Conservation (phyloP, 805 yeast species). For the Pichia insulana region DNA sequence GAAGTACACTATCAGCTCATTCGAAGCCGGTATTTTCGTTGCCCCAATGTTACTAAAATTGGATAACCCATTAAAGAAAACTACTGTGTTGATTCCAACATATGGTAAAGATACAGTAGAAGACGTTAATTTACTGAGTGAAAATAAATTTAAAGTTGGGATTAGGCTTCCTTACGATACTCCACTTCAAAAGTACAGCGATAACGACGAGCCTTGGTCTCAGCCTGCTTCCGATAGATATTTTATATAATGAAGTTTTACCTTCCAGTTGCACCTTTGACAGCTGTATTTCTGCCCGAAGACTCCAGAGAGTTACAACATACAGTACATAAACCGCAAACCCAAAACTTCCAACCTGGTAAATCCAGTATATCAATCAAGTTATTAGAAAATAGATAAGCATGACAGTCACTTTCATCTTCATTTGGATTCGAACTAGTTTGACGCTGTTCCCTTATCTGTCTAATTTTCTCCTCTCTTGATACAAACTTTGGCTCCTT, state of each 20-base stretch:
- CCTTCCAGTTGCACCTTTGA: constrained; percentile 1
- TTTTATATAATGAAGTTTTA: not conserved
- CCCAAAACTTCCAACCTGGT: constrained; percentile 1
- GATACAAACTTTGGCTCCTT: constrained; percentile 7
- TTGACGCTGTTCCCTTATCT: constrained; percentile 4
- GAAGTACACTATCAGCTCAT: constrained; percentile 32
- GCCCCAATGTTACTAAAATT: constrained; percentile 24
- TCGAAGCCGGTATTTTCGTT: constrained; percentile 48
- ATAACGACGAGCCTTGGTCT: constrained; percentile 44
- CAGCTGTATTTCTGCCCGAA: constrained; percentile 5
- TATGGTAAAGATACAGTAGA: constrained; percentile 30
- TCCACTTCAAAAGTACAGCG: constrained; percentile 37
- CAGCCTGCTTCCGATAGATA: constrained; percentile 12
- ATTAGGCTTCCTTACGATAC: constrained; percentile 46
- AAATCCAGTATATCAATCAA: constrained; percentile 11
- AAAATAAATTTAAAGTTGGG: constrained; percentile 21
- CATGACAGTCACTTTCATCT: constrained; percentile 24
- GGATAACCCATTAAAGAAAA: not conserved
- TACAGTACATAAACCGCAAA: not conserved
- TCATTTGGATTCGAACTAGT: constrained; percentile 5
- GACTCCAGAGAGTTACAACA: constrained; percentile 8
- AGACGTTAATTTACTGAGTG: not conserved
- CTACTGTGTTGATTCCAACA: constrained; percentile 32
- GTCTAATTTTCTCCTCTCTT: constrained; percentile 6
- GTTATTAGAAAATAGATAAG: constrained; percentile 18